Percentiles rank a stretch among this genome's conserved stretches.
phyloP scores from a whole-genome alignment of 345 rosid genomes.

The Raphanus sativus region DNA sequence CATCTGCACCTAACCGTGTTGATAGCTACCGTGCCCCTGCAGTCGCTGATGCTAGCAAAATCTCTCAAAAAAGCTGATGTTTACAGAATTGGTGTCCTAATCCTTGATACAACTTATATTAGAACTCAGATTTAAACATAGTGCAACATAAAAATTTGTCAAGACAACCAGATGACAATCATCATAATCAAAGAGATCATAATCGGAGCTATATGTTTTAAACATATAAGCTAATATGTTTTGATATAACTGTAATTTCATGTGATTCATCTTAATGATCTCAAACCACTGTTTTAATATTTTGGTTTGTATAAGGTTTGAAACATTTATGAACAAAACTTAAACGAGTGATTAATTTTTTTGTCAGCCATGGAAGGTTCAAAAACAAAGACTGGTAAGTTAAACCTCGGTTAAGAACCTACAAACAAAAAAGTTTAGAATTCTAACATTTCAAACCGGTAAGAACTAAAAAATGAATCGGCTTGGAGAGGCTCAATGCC shows the following conservation, averaged over 20 bases:
- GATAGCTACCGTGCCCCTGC: slow-evolving; percentile 94
- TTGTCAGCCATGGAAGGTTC: not conserved
- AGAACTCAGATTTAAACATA: no score
- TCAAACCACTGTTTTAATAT: not conserved
- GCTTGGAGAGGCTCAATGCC: no score
- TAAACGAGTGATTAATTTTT: not conserved
- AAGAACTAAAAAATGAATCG: no score
- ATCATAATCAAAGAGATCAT: no score
- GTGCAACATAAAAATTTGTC: no score
- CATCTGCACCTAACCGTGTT: slow-evolving; percentile 67
- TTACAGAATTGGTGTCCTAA: slow-evolving; percentile 81
- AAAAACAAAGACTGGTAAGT: not conserved
- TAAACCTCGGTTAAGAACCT: not conserved
- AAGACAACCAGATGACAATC: no score
- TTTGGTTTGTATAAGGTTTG: not conserved
- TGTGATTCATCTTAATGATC: not conserved
- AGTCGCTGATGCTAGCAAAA: slow-evolving; percentile 69
- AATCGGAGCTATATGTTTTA: no score
- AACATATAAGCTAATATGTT: not conserved
- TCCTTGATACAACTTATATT: slow-evolving; percentile 45
- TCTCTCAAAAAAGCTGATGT: slow-evolving; percentile 86
- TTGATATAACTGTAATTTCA: not conserved
- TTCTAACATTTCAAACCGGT: not conserved
- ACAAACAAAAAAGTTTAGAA: not conserved
- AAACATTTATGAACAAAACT: not conserved